Evolutionary conservation across 768 basidiomycete genomes (phyloP), one percentile per base, ranked within the genome.

Genomic region (Mycena amicta): DNA sequence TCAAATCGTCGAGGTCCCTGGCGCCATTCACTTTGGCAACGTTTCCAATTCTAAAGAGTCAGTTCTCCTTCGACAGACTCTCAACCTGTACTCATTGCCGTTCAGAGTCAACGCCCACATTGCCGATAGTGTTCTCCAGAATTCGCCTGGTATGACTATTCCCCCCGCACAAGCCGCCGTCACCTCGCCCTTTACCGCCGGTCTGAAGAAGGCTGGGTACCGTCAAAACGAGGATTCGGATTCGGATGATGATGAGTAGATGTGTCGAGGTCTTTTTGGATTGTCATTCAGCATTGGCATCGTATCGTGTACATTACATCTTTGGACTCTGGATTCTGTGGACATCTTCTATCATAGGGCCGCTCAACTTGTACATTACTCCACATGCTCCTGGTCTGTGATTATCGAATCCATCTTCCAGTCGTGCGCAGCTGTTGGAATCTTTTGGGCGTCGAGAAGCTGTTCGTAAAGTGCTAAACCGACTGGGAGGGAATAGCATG

Each of bases 381-480:
- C 15, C 16, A n/a, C 22, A 13, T 26, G 6, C 23, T 72, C 76
- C 54, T 80, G 73, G 20, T 79, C 75, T 31, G 83, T 83, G 45
- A 89, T 71, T 56, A 90, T 76, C 47, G 78, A 69, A 68, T 90
- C 84, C 73, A 90, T 74, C 62, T 78, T 81, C 81, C 86, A 86
- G 71, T 90, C 89, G 63, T 77, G 75, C 51, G 79, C 77, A 18
- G 67, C 80, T 52, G 78, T 76, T 5, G 88, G 89, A 23, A 90
- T 76, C 50, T 75, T 56, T 28, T 74, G 76, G n/a, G 63, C 70
- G 33, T 79, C 79, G 22, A 89, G 68, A 13, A 90, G 64, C 62
- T 90, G 89, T 63, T 88, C 86, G 26, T 81, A 78, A 37, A 90
- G 72, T 3, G 86, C 80, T 57, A 90, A 68, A 1, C 82, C 88